Percentiles rank a stretch among this genome's conserved stretches.
Evolutionary conservation across 805 yeast species (phyloP).

Genomic region (Priceomyces haplophilus): DNA sequence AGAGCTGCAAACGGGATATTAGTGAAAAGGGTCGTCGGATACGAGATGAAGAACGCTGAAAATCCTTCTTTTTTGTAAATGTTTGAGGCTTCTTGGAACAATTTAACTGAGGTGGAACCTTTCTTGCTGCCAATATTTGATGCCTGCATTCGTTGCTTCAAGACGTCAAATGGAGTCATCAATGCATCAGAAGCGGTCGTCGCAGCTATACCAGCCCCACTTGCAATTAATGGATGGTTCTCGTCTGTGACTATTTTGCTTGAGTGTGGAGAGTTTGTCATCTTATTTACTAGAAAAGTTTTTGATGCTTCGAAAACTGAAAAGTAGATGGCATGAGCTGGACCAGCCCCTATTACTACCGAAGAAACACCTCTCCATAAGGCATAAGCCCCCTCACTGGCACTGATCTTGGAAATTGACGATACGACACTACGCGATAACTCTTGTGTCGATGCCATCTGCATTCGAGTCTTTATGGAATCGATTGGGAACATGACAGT

Average conservation of each 20-base stretch:
- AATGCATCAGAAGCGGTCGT: constrained; percentile 91
- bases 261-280: constrained; percentile 28
- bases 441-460: constrained; percentile 39
- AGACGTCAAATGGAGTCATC: constrained; percentile 95
- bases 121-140: constrained; percentile 9
- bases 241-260: constrained; percentile 53
- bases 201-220: constrained; percentile 86
- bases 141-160: constrained; percentile 92
- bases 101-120: constrained; percentile 19
- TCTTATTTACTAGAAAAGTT: constrained; percentile 48
- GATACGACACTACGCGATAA: constrained; percentile 48
- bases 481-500: constrained; percentile 96
- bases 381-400: constrained; percentile 83
- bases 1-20: constrained; percentile 94
- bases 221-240: constrained; percentile 79
- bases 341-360: constrained; percentile 96
- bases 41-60: constrained; percentile 82
- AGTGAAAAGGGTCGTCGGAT: constrained; percentile 90
- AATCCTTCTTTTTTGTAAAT: constrained; percentile 65
- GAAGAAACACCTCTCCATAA: constrained; percentile 94
- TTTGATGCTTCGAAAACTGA: constrained; percentile 87
- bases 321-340: constrained; percentile 96
- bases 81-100: constrained; percentile 38
- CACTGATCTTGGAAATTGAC: constrained; percentile 71
- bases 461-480: constrained; percentile 95